Percentiles rank a stretch among this genome's conserved stretches.
Conservation (phyloP, 2,329 filamentous ascomycete species). For the Talaromyces sp. region DNA sequence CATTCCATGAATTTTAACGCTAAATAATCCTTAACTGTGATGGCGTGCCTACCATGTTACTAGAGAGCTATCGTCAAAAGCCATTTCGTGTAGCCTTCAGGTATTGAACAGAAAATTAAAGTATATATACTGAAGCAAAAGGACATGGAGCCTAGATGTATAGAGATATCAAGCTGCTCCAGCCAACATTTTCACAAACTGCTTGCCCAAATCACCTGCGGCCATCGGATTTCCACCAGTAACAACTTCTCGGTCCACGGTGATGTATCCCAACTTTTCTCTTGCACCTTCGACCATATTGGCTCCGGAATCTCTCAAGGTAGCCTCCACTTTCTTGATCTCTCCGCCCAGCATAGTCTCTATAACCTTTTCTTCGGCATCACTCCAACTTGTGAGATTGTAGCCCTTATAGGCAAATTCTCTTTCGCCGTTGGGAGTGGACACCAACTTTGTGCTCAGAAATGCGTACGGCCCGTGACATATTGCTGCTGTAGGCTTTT, state of each 20-base stretch:
- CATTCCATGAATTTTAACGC: neutral
- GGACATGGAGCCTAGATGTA: too few relatives aligned
- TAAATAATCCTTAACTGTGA: neutral
- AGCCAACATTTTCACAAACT: constrained; percentile 33
- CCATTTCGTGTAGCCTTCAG: neutral
- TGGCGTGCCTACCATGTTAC: neutral
- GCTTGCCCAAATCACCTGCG: constrained; percentile 31
- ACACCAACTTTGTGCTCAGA: constrained; percentile 37
- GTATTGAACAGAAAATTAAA: neutral
- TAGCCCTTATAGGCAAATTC: constrained; percentile 47
- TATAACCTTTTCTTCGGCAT: constrained; percentile 47
- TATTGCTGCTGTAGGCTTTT: constrained; percentile 46
- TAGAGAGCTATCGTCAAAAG: too few relatives aligned
- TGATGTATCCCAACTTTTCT: constrained; percentile 42
- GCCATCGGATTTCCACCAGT: constrained; percentile 35
- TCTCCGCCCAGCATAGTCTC: constrained; percentile 45
- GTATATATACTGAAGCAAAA: too few relatives aligned
- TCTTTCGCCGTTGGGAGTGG: constrained; percentile 24
- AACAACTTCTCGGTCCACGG: constrained; percentile 42
- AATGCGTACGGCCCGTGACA: constrained; percentile 49
- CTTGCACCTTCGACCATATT: constrained; percentile 43
- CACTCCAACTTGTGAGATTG: constrained; percentile 45
- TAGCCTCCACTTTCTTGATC: constrained; percentile 42
- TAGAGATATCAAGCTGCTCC: neutral
- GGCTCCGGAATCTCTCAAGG: constrained; percentile 39